A percentile compares a stretch with the other conserved stretches of the same genome.
phyloP scores from a whole-genome alignment of 228 moss, liverwort and hornwort genomes.

The Sphagnum magellanicum region DNA sequence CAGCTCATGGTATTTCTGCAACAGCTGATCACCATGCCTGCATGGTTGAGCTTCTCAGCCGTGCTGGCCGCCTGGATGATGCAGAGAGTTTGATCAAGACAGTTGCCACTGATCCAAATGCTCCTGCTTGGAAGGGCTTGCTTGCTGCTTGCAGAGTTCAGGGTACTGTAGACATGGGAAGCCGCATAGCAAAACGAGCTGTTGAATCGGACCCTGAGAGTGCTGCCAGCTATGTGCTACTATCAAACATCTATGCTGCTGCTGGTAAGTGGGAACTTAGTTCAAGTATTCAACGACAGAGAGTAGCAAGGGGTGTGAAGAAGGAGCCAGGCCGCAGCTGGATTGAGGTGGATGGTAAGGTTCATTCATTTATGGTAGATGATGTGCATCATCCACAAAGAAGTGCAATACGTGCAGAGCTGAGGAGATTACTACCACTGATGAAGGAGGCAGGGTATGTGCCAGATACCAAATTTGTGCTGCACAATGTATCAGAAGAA shows the following conservation, averaged over 20 bases:
- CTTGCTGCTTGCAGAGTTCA: background rate
- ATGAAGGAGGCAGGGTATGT: background rate
- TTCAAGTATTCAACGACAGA: background rate
- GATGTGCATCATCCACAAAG: background rate
- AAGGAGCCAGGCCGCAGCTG: constrained; percentile 1
- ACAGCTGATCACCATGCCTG: background rate
- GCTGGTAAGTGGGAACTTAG: background rate
- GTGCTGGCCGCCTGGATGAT: background rate
- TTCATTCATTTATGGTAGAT: background rate
- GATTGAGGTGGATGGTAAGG: background rate
- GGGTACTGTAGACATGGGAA: background rate
- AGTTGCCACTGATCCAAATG: background rate
- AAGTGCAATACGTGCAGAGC: background rate
- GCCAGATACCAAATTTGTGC: background rate
- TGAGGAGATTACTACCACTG: background rate
- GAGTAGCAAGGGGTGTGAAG: background rate
- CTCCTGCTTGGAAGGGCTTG: background rate
- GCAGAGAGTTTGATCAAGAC: background rate
- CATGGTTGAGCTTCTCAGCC: constrained; percentile 1
- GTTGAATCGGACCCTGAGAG: background rate
- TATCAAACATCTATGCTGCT: constrained; percentile 1
- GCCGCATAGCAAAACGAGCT: background rate
- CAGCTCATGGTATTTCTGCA: background rate
- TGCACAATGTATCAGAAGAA: background rate
- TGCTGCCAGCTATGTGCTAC: background rate